Evolutionary conservation across 768 basidiomycete species (phyloP).

Genomic region (Antrodiella citrinella): DNA sequence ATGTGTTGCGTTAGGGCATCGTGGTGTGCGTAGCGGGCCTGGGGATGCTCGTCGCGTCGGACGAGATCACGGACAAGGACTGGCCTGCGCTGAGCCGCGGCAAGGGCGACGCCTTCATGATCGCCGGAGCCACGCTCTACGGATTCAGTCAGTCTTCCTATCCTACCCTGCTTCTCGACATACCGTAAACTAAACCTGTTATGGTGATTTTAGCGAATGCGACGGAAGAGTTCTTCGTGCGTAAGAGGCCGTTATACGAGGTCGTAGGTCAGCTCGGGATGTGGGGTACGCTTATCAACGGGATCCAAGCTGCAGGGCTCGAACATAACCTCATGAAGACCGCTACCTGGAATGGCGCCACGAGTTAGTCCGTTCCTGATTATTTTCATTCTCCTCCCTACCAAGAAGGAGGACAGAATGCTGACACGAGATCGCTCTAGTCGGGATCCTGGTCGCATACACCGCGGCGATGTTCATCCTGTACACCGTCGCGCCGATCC

Average conservation of each 20-base stretch:
- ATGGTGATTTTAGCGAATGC: constrained; percentile 56
- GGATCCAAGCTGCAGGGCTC: constrained; percentile 65
- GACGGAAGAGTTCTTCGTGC: constrained; percentile 82
- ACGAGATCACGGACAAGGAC: constrained; percentile 70
- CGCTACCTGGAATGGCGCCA: constrained; percentile 67
- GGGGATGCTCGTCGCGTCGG: constrained; percentile 72
- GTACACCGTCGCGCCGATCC: constrained; percentile 78
- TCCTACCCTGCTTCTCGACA: not conserved
- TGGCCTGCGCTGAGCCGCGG: constrained; percentile 56
- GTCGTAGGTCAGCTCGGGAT: constrained; percentile 83
- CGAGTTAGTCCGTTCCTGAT: constrained; percentile 36
- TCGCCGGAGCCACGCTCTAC: constrained; percentile 77
- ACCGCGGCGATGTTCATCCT: constrained; percentile 71
- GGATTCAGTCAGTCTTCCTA: constrained; percentile 60
- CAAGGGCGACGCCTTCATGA: constrained; percentile 83
- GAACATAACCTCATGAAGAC: constrained; percentile 61
- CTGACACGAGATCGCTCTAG: constrained; percentile 23
- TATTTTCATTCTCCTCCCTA: not conserved
- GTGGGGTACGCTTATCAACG: constrained; percentile 76
- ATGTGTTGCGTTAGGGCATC: constrained; percentile 42
- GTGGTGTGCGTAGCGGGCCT: constrained; percentile 68
- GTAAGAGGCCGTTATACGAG: constrained; percentile 74
- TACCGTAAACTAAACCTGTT: not conserved
- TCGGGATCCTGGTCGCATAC: constrained; percentile 46
- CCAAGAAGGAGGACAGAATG: too few relatives aligned